Conservation (phyloP, 768 basidiomycete genomes). For the Rossbeevera mucosa region DNA sequence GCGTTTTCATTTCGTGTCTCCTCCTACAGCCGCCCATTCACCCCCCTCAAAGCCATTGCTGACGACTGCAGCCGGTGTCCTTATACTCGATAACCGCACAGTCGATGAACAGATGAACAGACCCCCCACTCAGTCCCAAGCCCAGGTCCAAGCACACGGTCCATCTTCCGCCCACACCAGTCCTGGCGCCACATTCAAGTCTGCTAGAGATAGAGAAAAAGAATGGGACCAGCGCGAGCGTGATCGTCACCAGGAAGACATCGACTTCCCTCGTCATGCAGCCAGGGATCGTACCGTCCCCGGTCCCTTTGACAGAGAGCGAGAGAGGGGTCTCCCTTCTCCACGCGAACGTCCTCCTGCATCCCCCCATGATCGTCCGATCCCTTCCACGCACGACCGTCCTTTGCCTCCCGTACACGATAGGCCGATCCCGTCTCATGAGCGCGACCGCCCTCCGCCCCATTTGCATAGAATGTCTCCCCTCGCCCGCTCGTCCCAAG, state of each 20-base stretch:
- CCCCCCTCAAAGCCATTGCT: conserved; percentile 24
- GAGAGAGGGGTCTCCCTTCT: conserved; percentile 22
- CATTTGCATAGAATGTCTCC: conserved; percentile 25
- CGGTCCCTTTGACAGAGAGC: conserved; percentile 23
- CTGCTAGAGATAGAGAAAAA: conserved; percentile 25
- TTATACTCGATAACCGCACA: conserved; percentile 30
- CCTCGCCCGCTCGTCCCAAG: conserved; percentile 17
- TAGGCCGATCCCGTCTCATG: conserved; percentile 19
- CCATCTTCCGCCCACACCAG: conserved; percentile 21
- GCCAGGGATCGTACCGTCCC: conserved; percentile 22
- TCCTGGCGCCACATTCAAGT: conserved; percentile 17
- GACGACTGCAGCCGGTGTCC: conserved; percentile 23
- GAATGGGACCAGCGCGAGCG: conserved; percentile 27
- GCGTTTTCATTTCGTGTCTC: background rate
- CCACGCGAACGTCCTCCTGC: conserved; percentile 22
- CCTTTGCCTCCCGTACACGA: conserved; percentile 21
- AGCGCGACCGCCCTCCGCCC: conserved; percentile 20
- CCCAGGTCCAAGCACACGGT: conserved; percentile 14
- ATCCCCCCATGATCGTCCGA: conserved; percentile 23
- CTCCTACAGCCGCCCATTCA: conserved; percentile 25
- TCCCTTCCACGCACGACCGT: conserved; percentile 16
- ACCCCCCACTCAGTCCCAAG: conserved; percentile 13
- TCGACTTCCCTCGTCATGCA: conserved; percentile 23
- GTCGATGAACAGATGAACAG: conserved; percentile 29
- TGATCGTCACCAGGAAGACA: conserved; percentile 27